These are phyloP conservation scores for Nectriaceae sp. DNA, from an alignment of 2,329 filamentous ascomycete species.

Conservation along the genomic window DNA sequence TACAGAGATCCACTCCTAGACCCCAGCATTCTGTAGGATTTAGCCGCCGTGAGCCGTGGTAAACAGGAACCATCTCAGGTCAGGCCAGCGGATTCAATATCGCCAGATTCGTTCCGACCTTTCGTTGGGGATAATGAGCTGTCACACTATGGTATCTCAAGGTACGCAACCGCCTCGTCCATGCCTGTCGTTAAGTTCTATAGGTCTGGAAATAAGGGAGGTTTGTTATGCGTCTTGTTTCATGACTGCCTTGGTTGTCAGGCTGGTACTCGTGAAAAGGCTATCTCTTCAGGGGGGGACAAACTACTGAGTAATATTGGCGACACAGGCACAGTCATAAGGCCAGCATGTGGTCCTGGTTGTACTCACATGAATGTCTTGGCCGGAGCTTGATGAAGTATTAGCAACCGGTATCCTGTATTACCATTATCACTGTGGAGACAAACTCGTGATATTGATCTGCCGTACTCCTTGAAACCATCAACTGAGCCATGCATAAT, in stretches of 20 bases:
- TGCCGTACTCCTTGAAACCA: too few relatives aligned
- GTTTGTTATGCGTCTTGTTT: conserved; percentile 4
- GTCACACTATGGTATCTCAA: too few relatives aligned
- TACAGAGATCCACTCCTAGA: conserved; percentile 15
- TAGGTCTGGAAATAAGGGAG: too few relatives aligned
- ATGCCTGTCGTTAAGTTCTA: too few relatives aligned
- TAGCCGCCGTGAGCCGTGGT: conserved; percentile 13
- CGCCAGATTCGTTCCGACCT: conserved; percentile 6
- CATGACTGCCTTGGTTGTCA: conserved; percentile 10
- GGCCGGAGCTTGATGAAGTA: not conserved
- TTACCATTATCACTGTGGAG: too few relatives aligned
- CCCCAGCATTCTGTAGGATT: conserved; percentile 9
- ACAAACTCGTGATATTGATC: too few relatives aligned
- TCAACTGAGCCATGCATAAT: conserved; percentile 21
- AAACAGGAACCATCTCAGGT: conserved; percentile 5
- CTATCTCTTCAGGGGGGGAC: conserved; percentile 1
- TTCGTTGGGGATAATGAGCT: conserved; percentile 10
- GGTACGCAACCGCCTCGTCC: too few relatives aligned
- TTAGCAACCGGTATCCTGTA: too few relatives aligned
- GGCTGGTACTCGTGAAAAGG: conserved; percentile 15
- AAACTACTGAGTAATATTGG: conserved; percentile 12
- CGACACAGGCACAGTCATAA: conserved; percentile 6
- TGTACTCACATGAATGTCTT: conserved; percentile 6
- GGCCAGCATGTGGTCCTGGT: conserved; percentile 7
- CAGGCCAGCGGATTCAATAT: conserved; percentile 13